Evolutionary conservation across 352 stramenopile genomes (phyloP).

Genomic region (Phytophthora tubulina): DNA sequence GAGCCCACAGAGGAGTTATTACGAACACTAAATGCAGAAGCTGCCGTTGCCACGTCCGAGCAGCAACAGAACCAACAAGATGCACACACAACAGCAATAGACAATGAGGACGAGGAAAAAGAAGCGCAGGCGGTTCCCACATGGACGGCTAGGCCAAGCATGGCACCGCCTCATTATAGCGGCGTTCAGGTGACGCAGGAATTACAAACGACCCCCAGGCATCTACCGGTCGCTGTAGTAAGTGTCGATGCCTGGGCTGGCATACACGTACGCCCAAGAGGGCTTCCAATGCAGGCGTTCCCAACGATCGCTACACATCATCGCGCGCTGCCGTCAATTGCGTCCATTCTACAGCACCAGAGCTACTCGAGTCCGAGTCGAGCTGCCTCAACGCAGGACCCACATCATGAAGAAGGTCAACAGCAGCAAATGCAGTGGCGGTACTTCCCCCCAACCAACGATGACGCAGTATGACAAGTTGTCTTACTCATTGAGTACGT

Average conservation of each 20-base stretch:
- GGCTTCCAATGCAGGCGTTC: slow-evolving; percentile 19
- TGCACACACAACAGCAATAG: slow-evolving; percentile 4
- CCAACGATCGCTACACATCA: slow-evolving; percentile 41
- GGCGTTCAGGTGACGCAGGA: slow-evolving; percentile 1
- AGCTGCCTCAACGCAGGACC: slow-evolving; percentile 35
- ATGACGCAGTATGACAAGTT: slow-evolving; percentile 15
- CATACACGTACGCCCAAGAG: background rate
- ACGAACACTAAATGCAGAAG: slow-evolving; percentile 27
- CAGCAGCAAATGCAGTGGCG: slow-evolving; percentile 30
- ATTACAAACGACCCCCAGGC: background rate
- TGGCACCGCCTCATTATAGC: slow-evolving; percentile 11
- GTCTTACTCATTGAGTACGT: no score
- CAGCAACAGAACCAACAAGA: background rate
- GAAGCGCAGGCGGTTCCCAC: slow-evolving; percentile 12
- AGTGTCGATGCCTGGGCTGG: slow-evolving; percentile 5
- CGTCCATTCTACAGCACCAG: slow-evolving; percentile 52
- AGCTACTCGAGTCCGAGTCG: slow-evolving; percentile 46
- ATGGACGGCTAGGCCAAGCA: slow-evolving; percentile 35
- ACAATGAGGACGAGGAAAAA: slow-evolving; percentile 30
- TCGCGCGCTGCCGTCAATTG: slow-evolving; percentile 49
- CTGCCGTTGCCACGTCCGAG: background rate
- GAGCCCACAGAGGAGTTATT: slow-evolving; percentile 46
- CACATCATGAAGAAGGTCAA: background rate
- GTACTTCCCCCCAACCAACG: slow-evolving; percentile 41
- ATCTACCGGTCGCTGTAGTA: background rate